phyloP scores from a whole-genome alignment of 2,329 filamentous ascomycete species.

The Neocatenulostroma microsporum region DNA sequence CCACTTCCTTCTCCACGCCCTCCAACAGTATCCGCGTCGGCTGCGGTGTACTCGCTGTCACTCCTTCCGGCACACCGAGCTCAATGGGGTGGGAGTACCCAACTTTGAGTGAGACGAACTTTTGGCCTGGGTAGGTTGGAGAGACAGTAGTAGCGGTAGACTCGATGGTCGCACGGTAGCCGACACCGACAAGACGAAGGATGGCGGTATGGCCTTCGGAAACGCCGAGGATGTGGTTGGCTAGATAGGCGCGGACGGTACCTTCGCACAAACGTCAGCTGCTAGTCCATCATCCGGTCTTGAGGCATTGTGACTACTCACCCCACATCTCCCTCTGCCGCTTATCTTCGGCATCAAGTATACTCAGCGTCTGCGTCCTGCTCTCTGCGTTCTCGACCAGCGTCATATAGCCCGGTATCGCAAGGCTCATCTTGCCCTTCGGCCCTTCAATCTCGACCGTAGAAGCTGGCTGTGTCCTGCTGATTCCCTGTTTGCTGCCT shows the following conservation, averaged over 20 bases:
- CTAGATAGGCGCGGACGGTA: constrained; percentile 80
- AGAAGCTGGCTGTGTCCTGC: constrained; percentile 54
- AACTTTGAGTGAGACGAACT: constrained; percentile 88
- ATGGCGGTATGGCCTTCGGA: constrained; percentile 95
- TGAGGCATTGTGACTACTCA: constrained; percentile 35
- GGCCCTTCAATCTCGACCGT: constrained; percentile 73
- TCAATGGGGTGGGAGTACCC: constrained; percentile 96
- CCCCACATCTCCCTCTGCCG: constrained; percentile 96
- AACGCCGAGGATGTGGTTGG: constrained; percentile 85
- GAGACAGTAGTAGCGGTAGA: constrained; percentile 58
- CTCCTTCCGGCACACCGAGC: constrained; percentile 69
- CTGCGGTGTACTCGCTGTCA: constrained; percentile 80
- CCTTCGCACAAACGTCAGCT: constrained; percentile 46
- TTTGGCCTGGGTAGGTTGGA: constrained; percentile 68
- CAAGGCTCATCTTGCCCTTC: constrained; percentile 67
- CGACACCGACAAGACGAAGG: constrained; percentile 85
- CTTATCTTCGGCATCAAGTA: constrained; percentile 60
- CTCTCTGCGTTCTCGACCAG: constrained; percentile 59
- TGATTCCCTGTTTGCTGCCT: constrained; percentile 49
- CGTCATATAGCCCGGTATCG: constrained; percentile 70
- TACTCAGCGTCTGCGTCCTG: constrained; percentile 58
- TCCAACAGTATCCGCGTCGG: constrained; percentile 87
- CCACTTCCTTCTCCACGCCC: constrained; percentile 73
- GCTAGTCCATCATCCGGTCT: neutral
- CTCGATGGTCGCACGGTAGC: constrained; percentile 86